Conservation (phyloP, 179 eudicot species). For the Heliamphora ciliata region DNA sequence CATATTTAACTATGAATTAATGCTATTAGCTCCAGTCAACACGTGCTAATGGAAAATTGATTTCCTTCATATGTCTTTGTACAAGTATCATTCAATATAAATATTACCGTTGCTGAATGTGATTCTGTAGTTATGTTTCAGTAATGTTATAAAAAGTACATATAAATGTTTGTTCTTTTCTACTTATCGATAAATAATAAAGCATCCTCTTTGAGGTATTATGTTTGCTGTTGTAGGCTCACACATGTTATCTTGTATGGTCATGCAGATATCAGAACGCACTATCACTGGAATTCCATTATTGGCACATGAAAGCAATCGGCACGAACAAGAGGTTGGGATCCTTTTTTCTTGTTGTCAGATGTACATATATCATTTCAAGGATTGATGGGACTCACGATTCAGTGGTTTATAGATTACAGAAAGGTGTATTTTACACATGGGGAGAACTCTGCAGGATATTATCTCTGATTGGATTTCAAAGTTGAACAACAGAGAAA, state of each 20-base stretch:
- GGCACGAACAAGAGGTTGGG: conserved; percentile 72
- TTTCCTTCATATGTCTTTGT: too few species aligned
- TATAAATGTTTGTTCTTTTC: neutral
- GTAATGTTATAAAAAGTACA: neutral
- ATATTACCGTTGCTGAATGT: too few species aligned
- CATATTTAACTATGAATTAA: too few species aligned
- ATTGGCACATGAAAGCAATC: conserved; percentile 68
- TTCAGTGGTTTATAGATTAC: conserved; percentile 54
- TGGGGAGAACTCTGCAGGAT: conserved; percentile 62
- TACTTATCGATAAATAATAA: neutral
- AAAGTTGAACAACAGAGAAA: conserved; percentile 54
- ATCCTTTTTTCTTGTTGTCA: neutral
- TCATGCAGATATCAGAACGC: conserved; percentile 54
- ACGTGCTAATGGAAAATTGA: too few species aligned
- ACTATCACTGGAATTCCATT: conserved; percentile 45
- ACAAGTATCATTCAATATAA: too few species aligned
- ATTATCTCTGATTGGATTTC: conserved; percentile 58
- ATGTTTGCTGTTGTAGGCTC: neutral
- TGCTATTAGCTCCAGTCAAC: too few species aligned
- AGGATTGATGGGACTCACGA: conserved; percentile 6
- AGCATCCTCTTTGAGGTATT: neutral
- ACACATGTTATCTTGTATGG: conserved; percentile 10
- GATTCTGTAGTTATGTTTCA: too few species aligned
- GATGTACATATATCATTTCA: neutral
- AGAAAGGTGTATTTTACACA: conserved; percentile 56